phyloP scores from a whole-genome alignment of 2,329 filamentous ascomycete genomes.

The Fusarium sp. region DNA sequence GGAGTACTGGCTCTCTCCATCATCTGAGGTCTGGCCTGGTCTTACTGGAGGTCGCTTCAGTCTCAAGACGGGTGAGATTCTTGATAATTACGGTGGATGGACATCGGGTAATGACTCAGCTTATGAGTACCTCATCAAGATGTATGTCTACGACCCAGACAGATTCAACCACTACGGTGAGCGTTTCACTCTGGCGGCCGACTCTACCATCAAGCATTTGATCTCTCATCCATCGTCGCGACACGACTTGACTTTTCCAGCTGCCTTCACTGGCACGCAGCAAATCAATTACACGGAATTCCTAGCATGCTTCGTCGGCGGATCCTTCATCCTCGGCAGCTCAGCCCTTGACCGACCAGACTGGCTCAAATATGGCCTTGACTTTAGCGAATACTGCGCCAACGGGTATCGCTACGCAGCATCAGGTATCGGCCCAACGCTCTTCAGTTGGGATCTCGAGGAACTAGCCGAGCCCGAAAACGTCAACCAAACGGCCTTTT shows the following conservation, averaged over 20 bases:
- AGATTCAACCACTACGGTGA: slow-evolving; percentile 49
- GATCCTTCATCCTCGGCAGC: slow-evolving; percentile 73
- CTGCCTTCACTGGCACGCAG: slow-evolving; percentile 74
- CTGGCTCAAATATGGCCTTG: slow-evolving; percentile 11
- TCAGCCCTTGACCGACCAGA: slow-evolving; percentile 63
- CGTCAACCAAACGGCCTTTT: not conserved
- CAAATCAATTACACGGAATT: slow-evolving; percentile 56
- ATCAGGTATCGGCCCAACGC: not conserved
- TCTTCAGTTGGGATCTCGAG: slow-evolving; percentile 13
- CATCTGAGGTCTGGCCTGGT: slow-evolving; percentile 21
- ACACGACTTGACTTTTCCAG: slow-evolving; percentile 71
- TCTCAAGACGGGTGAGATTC: slow-evolving; percentile 42
- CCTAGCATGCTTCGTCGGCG: slow-evolving; percentile 73
- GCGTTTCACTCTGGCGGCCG: slow-evolving; percentile 66
- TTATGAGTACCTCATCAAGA: slow-evolving; percentile 72
- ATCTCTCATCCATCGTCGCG: slow-evolving; percentile 73
- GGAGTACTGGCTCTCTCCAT: slow-evolving; percentile 13
- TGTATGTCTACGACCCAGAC: slow-evolving; percentile 74
- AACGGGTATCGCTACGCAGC: slow-evolving; percentile 5
- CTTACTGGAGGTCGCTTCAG: slow-evolving; percentile 17
- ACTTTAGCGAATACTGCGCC: slow-evolving; percentile 13
- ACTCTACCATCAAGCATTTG: slow-evolving; percentile 42
- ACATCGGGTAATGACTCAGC: slow-evolving; percentile 69
- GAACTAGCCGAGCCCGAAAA: not conserved
- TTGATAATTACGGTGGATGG: slow-evolving; percentile 58